Percentiles rank a stretch among this genome's conserved stretches.
Conservation (phyloP, 2,329 filamentous ascomycete genomes). For the Zasmidium cellare region DNA sequence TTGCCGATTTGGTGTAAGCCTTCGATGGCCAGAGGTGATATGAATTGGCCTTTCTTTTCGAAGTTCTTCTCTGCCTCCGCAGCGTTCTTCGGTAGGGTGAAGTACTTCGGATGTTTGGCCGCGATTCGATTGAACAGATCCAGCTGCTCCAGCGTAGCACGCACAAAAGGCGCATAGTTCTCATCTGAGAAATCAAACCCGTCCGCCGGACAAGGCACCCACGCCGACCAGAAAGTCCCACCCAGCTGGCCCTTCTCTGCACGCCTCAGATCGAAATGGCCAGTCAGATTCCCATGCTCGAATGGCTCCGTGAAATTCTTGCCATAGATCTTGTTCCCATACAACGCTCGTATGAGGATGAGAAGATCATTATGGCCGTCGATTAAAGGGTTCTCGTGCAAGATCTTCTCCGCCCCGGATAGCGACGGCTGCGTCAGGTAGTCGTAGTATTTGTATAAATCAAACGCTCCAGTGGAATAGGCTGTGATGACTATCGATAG, state of each 20-base stretch:
- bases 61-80: constrained; percentile 60
- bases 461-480: constrained; percentile 10
- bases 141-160: constrained; percentile 71
- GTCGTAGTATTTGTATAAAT: constrained; percentile 11
- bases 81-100: constrained; percentile 64
- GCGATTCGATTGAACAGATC: constrained; percentile 69
- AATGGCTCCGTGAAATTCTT: constrained; percentile 71
- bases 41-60: constrained; percentile 50
- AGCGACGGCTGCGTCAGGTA: constrained; percentile 8
- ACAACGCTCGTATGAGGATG: constrained; percentile 65
- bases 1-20: constrained; percentile 95
- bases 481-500: constrained; percentile 12
- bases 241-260: constrained; percentile 70
- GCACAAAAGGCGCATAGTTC: constrained; percentile 67
- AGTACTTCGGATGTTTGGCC: constrained; percentile 64
- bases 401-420: constrained; percentile 25
- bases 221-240: constrained; percentile 94
- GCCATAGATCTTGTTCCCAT: constrained; percentile 74
- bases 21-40: constrained; percentile 79
- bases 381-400: constrained; percentile 31
- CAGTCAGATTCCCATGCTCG: constrained; percentile 64
- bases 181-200: constrained; percentile 71
- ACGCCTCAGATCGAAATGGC: constrained; percentile 78
- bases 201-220: constrained; percentile 71
- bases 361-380: constrained; percentile 91